phyloP scores from a whole-genome alignment of 1,284 basidiomycete genomes.

The Trichosporon sp. region DNA sequence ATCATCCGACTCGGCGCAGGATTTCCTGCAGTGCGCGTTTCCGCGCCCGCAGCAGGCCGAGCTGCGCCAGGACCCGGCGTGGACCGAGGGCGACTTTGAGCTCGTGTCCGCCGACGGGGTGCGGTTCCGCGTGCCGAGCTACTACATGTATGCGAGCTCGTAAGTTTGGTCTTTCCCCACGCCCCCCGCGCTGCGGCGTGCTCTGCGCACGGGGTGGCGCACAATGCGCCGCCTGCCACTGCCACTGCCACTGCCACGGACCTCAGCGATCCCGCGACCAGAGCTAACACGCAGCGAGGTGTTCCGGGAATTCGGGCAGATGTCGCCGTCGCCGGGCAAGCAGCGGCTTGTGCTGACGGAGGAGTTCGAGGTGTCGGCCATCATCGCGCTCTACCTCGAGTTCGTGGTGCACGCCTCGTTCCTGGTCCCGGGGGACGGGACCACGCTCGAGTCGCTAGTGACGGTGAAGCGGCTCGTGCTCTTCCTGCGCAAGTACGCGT shows the following conservation, averaged over 20 bases:
- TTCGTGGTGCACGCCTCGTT: slow-evolving; percentile 11
- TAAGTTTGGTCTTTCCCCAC: slow-evolving; percentile 3
- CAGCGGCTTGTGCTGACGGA: slow-evolving; percentile 9
- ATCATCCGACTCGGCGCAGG: background rate
- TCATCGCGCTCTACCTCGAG: slow-evolving; percentile 16
- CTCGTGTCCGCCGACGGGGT: slow-evolving; percentile 16
- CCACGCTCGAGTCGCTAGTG: slow-evolving; percentile 13
- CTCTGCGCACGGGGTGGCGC: too few species aligned
- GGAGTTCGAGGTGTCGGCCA: slow-evolving; percentile 5
- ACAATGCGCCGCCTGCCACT: background rate
- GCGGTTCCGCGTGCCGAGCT: slow-evolving; percentile 18
- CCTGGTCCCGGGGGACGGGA: slow-evolving; percentile 17
- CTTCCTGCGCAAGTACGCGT: slow-evolving; percentile 16
- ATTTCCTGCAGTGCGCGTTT: background rate
- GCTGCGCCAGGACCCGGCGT: slow-evolving; percentile 8
- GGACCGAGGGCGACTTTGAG: slow-evolving; percentile 21
- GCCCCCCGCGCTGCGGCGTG: background rate
- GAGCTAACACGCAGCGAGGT: slow-evolving; percentile 6
- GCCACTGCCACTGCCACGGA: background rate
- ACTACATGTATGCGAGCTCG: slow-evolving; percentile 17
- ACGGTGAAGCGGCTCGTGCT: slow-evolving; percentile 7
- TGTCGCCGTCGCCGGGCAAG: background rate
- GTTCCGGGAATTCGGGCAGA: slow-evolving; percentile 11
- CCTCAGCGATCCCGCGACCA: background rate
- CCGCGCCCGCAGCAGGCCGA: background rate